Conservation (phyloP, 805 yeast species). For the Diddensiella santjacobensis region DNA sequence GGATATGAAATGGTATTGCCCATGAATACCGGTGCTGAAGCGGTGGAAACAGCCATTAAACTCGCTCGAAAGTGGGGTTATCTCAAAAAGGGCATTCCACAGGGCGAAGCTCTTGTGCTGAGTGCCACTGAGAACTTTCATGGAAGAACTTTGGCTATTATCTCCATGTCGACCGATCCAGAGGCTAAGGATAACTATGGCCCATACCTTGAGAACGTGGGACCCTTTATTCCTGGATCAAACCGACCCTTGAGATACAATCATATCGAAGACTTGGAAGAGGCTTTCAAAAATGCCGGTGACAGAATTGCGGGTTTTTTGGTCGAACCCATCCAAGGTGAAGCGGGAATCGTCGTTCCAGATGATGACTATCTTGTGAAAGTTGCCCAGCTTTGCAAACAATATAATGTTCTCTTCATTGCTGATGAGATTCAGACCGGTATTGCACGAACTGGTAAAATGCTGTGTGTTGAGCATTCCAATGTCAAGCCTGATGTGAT, state of each 20-base stretch:
- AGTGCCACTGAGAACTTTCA: constrained; percentile 92
- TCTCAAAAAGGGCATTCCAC: constrained; percentile 75
- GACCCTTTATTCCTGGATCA: constrained; percentile 79
- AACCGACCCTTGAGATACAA: constrained; percentile 72
- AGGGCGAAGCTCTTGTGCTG: constrained; percentile 78
- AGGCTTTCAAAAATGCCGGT: constrained; percentile 77
- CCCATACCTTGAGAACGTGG: constrained; percentile 79
- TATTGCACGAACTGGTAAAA: constrained; percentile 93
- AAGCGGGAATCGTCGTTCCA: constrained; percentile 96
- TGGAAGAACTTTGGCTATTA: constrained; percentile 92
- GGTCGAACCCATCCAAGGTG: constrained; percentile 96
- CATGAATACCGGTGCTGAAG: constrained; percentile 99
- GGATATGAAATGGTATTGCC: constrained; percentile 91
- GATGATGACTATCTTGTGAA: constrained; percentile 71
- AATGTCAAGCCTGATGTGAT: constrained; percentile 83
- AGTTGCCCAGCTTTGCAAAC: constrained; percentile 70
- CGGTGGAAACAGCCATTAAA: constrained; percentile 92
- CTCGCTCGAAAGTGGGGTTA: constrained; percentile 98
- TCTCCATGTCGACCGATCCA: constrained; percentile 94
- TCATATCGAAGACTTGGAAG: constrained; percentile 77
- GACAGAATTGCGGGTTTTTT: constrained; percentile 86
- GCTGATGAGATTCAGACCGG: constrained; percentile 98
- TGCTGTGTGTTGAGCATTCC: constrained; percentile 87
- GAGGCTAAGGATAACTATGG: constrained; percentile 88
- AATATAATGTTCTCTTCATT: constrained; percentile 82